Base-by-base conservation (phyloP, 176 grass and related monocot genomes). In the Musa beccarii region DNA sequence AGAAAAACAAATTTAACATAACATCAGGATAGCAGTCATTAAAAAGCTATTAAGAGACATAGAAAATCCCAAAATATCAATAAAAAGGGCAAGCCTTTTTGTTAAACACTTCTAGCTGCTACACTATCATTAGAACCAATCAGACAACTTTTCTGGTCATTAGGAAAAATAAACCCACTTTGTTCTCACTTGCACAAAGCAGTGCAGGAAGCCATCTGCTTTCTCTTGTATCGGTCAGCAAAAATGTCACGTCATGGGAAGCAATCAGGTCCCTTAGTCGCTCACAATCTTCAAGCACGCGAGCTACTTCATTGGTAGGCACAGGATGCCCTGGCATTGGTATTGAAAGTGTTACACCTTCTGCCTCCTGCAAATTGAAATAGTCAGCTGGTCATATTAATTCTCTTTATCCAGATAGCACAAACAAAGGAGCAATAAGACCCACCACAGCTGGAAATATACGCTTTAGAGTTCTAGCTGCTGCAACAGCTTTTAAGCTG, bases 161-260 rank as follows among this genome's bases (percentile, higher is more conserved):
- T 17, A 51, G 50, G 17, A 28, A 21, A 69, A 71, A 13, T 75
- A 76, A 21, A 9, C 14, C 53, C 79, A 89, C 94, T 88, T 97
- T 97, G 71, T 93, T 97, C 84, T 83, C 79, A 57, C 83, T 80
- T 24, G 90, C 59, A 74, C 94, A 97, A 51, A 97, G 79, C 24
- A 97, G 86, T 14, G 94, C 85, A 17, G 94, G 94, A 82, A 97
- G 84, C 94, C 94, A 97, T 53, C 94, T 92, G 77, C 94, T 97
- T 83, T 97, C 94, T 84, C 94, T 85, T 21, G 94, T 97, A 76
- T 97, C 94, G 0, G 94, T 97, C 80, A 97, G 82, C 76, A 97
- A 84, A 79, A 97, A 97, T 72, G 88, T 71, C 55, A 84, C 88
- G 73, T 97, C 94, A 82, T 97, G 94, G n/a, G 84, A 82, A 75